Evolutionary conservation across 2,329 filamentous ascomycete genomes (phyloP).

Genomic region (Arthroderma uncinatum): DNA sequence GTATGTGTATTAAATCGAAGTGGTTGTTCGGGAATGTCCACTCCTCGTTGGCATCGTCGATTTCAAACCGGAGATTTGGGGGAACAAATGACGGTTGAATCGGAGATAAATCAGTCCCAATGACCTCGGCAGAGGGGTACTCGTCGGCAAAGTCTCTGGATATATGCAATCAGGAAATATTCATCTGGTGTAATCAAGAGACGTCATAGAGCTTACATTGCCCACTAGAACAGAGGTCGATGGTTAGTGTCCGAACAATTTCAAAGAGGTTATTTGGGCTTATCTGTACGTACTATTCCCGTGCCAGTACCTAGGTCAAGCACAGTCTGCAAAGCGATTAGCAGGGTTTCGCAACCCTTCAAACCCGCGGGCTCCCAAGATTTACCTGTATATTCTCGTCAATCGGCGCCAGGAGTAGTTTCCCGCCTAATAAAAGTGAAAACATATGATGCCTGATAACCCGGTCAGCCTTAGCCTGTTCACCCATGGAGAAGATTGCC

Average conservation of each 20-base stretch:
- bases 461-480: not conserved
- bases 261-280: not conserved
- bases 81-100: slow-evolving; percentile 53
- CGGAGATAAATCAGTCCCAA: slow-evolving; percentile 52
- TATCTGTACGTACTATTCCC: slow-evolving; percentile 9
- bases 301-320: slow-evolving; percentile 18
- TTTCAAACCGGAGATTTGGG: slow-evolving; percentile 56
- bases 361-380: not conserved
- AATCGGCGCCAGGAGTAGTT: slow-evolving; percentile 38
- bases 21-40: slow-evolving; percentile 40
- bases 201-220: slow-evolving; percentile 6
- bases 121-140: slow-evolving; percentile 44
- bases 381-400: slow-evolving; percentile 9
- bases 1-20: slow-evolving; percentile 45
- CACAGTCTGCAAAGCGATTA: slow-evolving; percentile 8
- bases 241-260: not conserved
- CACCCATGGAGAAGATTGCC: not conserved
- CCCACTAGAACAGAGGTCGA: slow-evolving; percentile 6
- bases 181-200: not conserved
- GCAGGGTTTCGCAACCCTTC: not conserved
- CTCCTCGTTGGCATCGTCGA: slow-evolving; percentile 52
- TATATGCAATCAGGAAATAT: slow-evolving; percentile 1
- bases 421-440: slow-evolving; percentile 38
- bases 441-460: slow-evolving; percentile 27
- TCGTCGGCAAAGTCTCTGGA: slow-evolving; percentile 24